Evolutionary conservation across 176 grass and related monocot genomes (phyloP).

Genomic region (Saccharum spontaneum): DNA sequence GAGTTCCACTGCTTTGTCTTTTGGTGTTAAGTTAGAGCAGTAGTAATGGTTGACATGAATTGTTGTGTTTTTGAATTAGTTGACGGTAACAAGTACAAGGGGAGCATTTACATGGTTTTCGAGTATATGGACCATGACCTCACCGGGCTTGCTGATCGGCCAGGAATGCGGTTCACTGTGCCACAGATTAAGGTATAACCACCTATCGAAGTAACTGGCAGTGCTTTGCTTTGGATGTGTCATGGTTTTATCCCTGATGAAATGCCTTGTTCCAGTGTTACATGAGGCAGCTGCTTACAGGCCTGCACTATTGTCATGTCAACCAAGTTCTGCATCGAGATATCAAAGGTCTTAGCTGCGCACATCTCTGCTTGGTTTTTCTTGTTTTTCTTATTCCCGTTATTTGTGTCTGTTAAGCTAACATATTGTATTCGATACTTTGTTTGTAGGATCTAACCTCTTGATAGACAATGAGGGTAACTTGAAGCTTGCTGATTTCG

Average conservation of each 20-base stretch:
- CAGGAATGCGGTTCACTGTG: constrained; percentile 82
- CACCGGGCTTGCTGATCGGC: constrained; percentile 80
- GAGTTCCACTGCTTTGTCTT: constrained; percentile 1
- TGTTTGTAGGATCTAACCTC: constrained; percentile 74
- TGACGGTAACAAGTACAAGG: constrained; percentile 77
- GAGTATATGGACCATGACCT: constrained; percentile 97
- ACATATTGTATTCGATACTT: constrained; percentile 7
- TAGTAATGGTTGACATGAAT: neutral
- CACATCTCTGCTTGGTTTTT: neutral
- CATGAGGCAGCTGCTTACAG: constrained; percentile 95
- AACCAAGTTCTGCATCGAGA: constrained; percentile 97
- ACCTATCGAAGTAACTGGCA: neutral
- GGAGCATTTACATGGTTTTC: constrained; percentile 87
- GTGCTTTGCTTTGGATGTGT: neutral
- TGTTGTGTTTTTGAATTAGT: constrained; percentile 30
- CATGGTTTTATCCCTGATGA: constrained; percentile 7
- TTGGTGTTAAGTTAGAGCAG: neutral
- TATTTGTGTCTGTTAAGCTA: neutral
- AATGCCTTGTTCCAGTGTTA: constrained; percentile 60
- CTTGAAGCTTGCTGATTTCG: constrained; percentile 97
- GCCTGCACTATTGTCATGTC: constrained; percentile 91
- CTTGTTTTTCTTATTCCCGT: neutral
- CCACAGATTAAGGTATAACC: constrained; percentile 91
- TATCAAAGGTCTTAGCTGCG: constrained; percentile 68
- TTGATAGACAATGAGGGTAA: constrained; percentile 98